Conservation (phyloP, 2,329 filamentous ascomycete species). For the Cladosporium sp. region DNA sequence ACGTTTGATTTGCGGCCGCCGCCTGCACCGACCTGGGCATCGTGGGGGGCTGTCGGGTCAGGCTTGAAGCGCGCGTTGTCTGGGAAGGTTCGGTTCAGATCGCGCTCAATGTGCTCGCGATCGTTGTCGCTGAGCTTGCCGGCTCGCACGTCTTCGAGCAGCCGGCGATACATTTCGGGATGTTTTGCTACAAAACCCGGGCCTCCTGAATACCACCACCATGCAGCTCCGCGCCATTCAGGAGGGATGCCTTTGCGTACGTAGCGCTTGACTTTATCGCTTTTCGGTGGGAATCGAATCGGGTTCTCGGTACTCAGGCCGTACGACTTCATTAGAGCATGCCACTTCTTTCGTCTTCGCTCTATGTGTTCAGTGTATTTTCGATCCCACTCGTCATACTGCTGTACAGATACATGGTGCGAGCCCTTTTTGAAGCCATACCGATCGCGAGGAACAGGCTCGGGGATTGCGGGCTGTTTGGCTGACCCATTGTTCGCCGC, state of each 20-base stretch:
- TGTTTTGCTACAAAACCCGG: constrained; percentile 71
- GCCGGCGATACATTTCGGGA: constrained; percentile 66
- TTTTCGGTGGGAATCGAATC: constrained; percentile 70
- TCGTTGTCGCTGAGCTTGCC: constrained; percentile 60
- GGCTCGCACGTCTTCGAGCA: constrained; percentile 61
- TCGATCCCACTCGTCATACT: constrained; percentile 77
- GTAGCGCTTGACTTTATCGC: constrained; percentile 80
- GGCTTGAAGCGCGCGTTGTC: constrained; percentile 90
- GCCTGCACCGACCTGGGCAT: constrained; percentile 2
- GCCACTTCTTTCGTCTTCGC: constrained; percentile 76
- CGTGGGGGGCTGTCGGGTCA: constrained; percentile 25
- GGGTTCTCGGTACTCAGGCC: constrained; percentile 66
- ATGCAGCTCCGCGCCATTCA: constrained; percentile 89
- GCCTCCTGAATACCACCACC: constrained; percentile 94
- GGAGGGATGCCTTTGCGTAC: constrained; percentile 89
- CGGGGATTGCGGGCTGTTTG: background rate
- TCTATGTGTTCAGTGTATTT: constrained; percentile 69
- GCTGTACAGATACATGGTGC: constrained; percentile 66
- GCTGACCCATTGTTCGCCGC: background rate
- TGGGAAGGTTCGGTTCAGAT: constrained; percentile 88
- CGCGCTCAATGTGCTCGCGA: constrained; percentile 84
- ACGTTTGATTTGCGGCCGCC: constrained; percentile 56
- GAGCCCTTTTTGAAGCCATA: constrained; percentile 91
- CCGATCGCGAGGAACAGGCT: constrained; percentile 56
- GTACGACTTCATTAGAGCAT: constrained; percentile 66